Conservation (phyloP, 2,329 filamentous ascomycete genomes). For the Lasiodiplodia sp. region DNA sequence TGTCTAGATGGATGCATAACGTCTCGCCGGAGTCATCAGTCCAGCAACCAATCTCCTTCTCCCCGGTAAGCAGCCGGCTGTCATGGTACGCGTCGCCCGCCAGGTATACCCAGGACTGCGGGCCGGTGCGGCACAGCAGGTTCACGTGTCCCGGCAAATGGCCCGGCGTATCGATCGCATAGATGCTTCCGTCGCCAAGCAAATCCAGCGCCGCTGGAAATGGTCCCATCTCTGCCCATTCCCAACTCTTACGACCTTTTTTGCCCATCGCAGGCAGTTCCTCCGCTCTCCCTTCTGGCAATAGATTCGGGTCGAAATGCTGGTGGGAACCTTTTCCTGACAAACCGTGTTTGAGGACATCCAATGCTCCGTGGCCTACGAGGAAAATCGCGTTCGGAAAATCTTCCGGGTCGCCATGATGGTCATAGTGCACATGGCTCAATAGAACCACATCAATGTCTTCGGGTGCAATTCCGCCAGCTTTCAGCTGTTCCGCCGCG, state of each 20-base stretch:
- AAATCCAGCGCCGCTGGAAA: conserved; percentile 58
- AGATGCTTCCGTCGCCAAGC: conserved; percentile 56
- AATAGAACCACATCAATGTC: conserved; percentile 54
- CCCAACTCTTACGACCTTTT: conserved; percentile 16
- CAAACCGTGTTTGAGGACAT: conserved; percentile 39
- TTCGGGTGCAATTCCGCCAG: conserved; percentile 44
- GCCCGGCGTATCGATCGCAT: conserved; percentile 59
- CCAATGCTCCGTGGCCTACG: conserved; percentile 45
- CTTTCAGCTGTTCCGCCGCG: conserved; percentile 47
- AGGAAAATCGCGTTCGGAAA: conserved; percentile 50
- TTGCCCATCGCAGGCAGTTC: conserved; percentile 48
- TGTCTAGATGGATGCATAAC: conserved; percentile 61
- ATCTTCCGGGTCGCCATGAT: conserved; percentile 50
- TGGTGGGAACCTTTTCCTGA: conserved; percentile 36
- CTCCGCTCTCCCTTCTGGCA: conserved; percentile 50
- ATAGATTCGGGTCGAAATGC: conserved; percentile 53
- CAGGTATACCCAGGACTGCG: conserved; percentile 56
- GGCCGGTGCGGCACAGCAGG: conserved; percentile 52
- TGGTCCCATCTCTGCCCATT: conserved; percentile 54
- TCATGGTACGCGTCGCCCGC: conserved; percentile 65
- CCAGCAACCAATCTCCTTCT: conserved; percentile 61
- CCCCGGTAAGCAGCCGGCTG: conserved; percentile 57
- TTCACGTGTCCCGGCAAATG: conserved; percentile 62
- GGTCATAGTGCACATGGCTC: conserved; percentile 52
- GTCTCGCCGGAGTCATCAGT: conserved; percentile 53